A percentile compares a stretch with the other conserved stretches of the same genome.
Evolutionary conservation across 1,139 yeast species (phyloP).

Genomic region (Candida neerlandica): DNA sequence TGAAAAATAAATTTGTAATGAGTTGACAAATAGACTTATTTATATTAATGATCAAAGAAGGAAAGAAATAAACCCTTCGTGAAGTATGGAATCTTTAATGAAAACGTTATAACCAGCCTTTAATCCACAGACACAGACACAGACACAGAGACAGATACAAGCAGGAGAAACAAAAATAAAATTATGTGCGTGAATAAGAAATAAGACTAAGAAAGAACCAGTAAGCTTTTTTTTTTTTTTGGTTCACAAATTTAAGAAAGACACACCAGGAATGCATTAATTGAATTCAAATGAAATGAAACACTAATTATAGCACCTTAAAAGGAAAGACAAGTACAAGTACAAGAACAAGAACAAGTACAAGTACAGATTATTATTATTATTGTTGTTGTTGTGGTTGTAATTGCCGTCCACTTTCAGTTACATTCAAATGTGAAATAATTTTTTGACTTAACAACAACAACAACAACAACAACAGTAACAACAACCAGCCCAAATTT

Average conservation of each 20-base stretch:
- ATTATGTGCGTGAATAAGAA: neutral
- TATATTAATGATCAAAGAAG: neutral
- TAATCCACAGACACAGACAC: neutral
- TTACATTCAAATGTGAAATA: neutral
- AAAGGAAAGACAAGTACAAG: too few species aligned
- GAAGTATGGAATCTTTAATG: neutral
- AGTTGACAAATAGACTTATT: neutral
- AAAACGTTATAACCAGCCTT: neutral
- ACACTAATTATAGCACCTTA: too few species aligned
- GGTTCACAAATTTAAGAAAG: too few species aligned
- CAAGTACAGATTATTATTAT: too few species aligned
- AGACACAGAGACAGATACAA: too few species aligned
- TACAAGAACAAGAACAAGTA: too few species aligned
- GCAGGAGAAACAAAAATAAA: too few species aligned
- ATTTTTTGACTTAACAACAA: neutral
- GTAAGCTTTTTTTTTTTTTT: neutral
- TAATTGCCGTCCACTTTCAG: neutral
- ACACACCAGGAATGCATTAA: too few species aligned
- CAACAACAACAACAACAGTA: too few species aligned
- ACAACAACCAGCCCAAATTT: slow-evolving; percentile 4
- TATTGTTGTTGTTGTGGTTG: too few species aligned
- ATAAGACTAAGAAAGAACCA: neutral
- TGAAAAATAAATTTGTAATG: neutral
- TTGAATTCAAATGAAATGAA: neutral
- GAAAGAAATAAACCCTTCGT: neutral